Evolutionary conservation across 148 eudicot species (phyloP).

Genomic region (Rhododendron mucronatum): DNA sequence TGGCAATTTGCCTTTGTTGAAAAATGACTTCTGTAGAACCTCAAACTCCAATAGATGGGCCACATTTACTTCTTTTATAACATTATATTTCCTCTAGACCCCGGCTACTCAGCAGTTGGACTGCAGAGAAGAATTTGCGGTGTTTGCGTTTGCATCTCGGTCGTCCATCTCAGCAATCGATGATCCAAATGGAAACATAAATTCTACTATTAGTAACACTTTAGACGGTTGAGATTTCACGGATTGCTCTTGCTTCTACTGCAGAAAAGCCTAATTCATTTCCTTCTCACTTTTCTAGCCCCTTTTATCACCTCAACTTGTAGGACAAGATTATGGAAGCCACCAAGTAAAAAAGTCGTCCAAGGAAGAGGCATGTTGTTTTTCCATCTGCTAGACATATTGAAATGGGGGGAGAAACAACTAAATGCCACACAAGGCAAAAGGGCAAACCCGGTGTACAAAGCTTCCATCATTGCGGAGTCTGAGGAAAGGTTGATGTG

Average conservation of each 20-base stretch:
- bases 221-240: neutral
- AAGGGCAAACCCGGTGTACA: too few species aligned
- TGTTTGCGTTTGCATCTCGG: neutral
- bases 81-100: neutral
- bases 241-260: neutral
- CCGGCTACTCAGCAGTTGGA: neutral
- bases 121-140: neutral
- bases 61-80: neutral
- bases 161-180: neutral
- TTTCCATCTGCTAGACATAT: neutral
- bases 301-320: neutral
- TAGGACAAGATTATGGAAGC: neutral
- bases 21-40: neutral
- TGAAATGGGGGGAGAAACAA: neutral
- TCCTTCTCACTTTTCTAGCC: neutral
- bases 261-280: neutral
- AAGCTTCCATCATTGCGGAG: too few species aligned
- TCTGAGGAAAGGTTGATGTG: neutral
- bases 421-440: neutral
- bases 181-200: neutral
- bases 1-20: neutral
- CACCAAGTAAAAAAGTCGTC: neutral
- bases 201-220: neutral
- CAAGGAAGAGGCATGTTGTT: neutral
- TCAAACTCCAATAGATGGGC: neutral